These are phyloP conservation scores for Lentinula aciculospora DNA, from an alignment of 768 basidiomycete genomes.

Conservation along the genomic window DNA sequence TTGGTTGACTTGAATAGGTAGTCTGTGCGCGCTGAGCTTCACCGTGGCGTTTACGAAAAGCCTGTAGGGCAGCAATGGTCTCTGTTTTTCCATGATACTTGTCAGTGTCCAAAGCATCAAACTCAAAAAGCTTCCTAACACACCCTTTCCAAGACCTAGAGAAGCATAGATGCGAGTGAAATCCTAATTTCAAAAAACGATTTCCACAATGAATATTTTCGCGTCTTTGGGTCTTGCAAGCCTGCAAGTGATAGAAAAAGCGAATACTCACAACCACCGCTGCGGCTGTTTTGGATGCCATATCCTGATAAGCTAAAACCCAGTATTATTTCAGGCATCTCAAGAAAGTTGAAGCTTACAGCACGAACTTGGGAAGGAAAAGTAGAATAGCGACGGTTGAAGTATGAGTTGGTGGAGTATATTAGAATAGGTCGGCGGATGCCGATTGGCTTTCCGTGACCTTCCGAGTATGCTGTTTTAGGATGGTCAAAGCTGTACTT, in stretches of 20 bases:
- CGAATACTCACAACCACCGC: constrained; percentile 36
- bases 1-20: constrained; percentile 62
- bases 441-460: not conserved
- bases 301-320: constrained; percentile 11
- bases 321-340: not conserved
- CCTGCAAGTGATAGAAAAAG: too few relatives aligned
- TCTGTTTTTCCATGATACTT: constrained; percentile 39
- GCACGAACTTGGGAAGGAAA: not conserved
- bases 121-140: constrained; percentile 16
- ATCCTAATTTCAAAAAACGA: constrained; percentile 56
- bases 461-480: not conserved
- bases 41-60: constrained; percentile 92
- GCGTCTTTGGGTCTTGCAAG: not conserved
- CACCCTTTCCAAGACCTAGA: constrained; percentile 83
- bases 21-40: constrained; percentile 77
- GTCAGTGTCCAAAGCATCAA: not conserved
- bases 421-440: not conserved
- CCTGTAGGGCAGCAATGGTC: constrained; percentile 84
- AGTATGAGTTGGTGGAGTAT: not conserved
- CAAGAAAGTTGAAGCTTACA: not conserved
- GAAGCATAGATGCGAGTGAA: constrained; percentile 80
- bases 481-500: not conserved
- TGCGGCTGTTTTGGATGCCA: constrained; percentile 50
- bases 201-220: constrained; percentile 5
- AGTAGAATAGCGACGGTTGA: not conserved